These are phyloP conservation scores for Ophiocordyceps camponoti-rufipedis DNA, from an alignment of 2,329 filamentous ascomycete genomes.

Conservation along the genomic window DNA sequence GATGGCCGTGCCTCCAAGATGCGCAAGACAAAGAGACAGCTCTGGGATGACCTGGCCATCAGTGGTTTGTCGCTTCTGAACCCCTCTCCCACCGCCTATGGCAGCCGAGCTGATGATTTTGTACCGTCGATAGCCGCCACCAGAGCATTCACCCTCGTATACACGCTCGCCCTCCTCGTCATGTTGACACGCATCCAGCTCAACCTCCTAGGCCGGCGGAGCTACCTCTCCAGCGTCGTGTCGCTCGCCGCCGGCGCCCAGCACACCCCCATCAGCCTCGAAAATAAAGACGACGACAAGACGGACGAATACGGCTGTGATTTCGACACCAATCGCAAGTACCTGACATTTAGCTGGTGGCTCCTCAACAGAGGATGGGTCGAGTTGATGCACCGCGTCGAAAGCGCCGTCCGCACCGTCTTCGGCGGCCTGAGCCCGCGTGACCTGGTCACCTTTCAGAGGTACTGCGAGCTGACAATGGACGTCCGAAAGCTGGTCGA, in stretches of 20 bases:
- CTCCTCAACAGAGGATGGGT: conserved; percentile 80
- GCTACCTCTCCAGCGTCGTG: conserved; percentile 90
- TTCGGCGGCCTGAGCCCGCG: conserved; percentile 81
- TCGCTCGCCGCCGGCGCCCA: conserved; percentile 63
- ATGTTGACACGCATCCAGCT: conserved; percentile 90
- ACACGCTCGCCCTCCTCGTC: conserved; percentile 74
- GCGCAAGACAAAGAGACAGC: conserved; percentile 69
- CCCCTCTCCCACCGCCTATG: not conserved
- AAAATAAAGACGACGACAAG: conserved; percentile 85
- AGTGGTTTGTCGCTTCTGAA: conserved; percentile 42
- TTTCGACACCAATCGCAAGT: conserved; percentile 88
- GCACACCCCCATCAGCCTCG: conserved; percentile 65
- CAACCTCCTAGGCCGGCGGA: conserved; percentile 86
- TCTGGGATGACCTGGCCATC: conserved; percentile 97
- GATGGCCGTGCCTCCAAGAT: conserved; percentile 29
- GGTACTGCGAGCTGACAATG: conserved; percentile 61
- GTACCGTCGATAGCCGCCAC: conserved; percentile 46
- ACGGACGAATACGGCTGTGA: conserved; percentile 77
- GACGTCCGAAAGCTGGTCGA: conserved; percentile 76
- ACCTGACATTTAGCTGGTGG: conserved; percentile 97
- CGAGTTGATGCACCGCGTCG: conserved; percentile 63
- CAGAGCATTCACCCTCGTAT: conserved; percentile 76
- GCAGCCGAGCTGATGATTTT: not conserved
- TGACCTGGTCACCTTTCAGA: conserved; percentile 69
- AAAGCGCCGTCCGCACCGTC: conserved; percentile 70